Evolutionary conservation across 176 grass and related monocot genomes (phyloP).

Genomic region (Eleusine indica): DNA sequence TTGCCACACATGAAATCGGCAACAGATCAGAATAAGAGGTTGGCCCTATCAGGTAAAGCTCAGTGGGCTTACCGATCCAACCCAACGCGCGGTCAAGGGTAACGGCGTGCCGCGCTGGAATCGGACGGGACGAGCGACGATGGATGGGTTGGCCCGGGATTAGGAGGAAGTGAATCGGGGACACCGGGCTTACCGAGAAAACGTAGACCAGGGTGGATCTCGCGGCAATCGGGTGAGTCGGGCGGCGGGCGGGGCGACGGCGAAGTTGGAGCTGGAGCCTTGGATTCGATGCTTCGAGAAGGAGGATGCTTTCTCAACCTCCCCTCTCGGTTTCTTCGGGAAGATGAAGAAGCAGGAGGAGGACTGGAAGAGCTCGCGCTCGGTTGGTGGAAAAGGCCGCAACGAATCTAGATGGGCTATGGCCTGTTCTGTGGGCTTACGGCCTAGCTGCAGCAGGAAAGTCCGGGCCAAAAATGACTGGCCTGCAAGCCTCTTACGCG

Average conservation of each 20-base stretch:
- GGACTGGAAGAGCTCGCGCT: not conserved
- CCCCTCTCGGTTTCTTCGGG: constrained; percentile 20
- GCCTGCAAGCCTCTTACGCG: too few relatives aligned
- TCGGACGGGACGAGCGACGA: not conserved
- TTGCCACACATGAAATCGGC: not conserved
- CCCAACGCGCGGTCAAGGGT: not conserved
- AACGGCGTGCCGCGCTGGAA: not conserved
- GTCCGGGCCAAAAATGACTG: not conserved
- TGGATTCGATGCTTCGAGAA: constrained; percentile 2
- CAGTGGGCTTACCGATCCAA: not conserved
- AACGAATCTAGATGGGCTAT: not conserved
- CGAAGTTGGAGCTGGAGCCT: not conserved
- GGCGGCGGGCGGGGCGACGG: not conserved
- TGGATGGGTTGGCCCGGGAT: not conserved
- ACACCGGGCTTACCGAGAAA: not conserved
- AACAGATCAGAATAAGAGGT: not conserved
- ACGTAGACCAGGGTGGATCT: not conserved
- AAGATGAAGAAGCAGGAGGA: not conserved
- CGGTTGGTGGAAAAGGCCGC: not conserved
- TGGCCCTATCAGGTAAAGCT: not conserved
- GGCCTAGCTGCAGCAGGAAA: not conserved
- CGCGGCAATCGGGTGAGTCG: too few relatives aligned
- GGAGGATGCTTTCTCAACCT: not conserved
- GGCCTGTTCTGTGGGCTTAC: not conserved
- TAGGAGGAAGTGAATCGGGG: not conserved